These are phyloP conservation scores for Sambucus nigra DNA, from an alignment of 129 eudicot species.

Conservation along the genomic window DNA sequence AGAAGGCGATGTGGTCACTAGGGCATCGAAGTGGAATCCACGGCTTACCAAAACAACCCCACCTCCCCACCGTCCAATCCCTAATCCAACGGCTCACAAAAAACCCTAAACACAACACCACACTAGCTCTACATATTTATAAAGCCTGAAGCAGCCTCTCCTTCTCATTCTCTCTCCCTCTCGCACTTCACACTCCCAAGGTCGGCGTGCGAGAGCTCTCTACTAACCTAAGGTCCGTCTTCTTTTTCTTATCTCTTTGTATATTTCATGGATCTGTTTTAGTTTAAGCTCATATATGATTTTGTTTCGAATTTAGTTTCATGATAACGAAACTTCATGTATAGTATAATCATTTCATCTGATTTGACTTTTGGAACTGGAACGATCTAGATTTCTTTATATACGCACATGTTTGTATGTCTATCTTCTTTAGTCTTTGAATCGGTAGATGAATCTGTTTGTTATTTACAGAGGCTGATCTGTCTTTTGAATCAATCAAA, in stretches of 20 bases:
- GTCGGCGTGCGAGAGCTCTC: constrained; percentile 9
- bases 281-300: not conserved
- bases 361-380: no score
- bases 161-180: not conserved
- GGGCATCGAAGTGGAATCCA: not conserved
- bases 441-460: no score
- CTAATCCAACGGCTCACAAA: constrained; percentile 4
- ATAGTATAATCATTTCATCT: no score
- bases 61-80: not conserved
- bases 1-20: not conserved
- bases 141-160: constrained; percentile 3
- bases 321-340: no score
- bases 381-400: no score
- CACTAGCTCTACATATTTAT: not conserved
- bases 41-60: not conserved
- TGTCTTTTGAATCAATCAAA: no score
- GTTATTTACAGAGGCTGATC: no score
- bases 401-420: no score
- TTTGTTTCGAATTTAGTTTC: no score
- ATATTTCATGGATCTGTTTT: not conserved
- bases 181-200: constrained; percentile 1
- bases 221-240: not conserved
- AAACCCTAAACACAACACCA: constrained; percentile 4
- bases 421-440: no score
- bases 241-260: not conserved